phyloP scores from a whole-genome alignment of 345 rosid species.

The Lumnitzera racemosa region DNA sequence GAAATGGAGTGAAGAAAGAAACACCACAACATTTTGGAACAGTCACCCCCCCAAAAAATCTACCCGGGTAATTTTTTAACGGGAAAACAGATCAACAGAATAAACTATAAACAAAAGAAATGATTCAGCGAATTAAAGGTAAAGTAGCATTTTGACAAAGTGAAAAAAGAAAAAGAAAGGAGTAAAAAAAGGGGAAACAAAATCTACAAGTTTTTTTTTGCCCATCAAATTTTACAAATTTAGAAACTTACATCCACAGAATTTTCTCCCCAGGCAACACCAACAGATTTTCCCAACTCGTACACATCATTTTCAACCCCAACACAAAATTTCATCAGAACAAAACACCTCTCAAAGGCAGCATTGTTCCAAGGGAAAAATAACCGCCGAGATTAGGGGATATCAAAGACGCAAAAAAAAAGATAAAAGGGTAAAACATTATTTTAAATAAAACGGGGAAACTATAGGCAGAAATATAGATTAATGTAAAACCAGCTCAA shows the following conservation, averaged over 20 bases:
- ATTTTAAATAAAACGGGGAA: neutral
- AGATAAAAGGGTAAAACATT: constrained; percentile 1
- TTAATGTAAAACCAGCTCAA: no score
- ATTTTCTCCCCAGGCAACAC: constrained; percentile 94
- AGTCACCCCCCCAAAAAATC: no score
- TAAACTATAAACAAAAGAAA: no score
- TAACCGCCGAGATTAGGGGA: constrained; percentile 81
- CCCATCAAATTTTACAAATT: constrained; percentile 4
- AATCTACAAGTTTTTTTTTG: neutral
- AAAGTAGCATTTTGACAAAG: no score
- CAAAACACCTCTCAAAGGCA: constrained; percentile 53
- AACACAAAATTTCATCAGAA: constrained; percentile 71
- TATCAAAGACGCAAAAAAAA: constrained; percentile 60
- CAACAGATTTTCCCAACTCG: constrained; percentile 79
- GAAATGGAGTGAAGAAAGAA: no score
- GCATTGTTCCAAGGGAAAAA: constrained; percentile 57
- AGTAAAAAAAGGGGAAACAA: no score
- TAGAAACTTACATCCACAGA: constrained; percentile 71
- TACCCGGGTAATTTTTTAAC: no score
- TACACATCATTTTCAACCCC: constrained; percentile 79
- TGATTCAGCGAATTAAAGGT: no score
- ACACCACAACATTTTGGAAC: no score
- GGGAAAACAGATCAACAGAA: no score
- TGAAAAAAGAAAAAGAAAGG: neutral
- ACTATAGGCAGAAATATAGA: no score